Evolutionary conservation across 371 early-diverging fungal species (phyloP), one percentile per base, ranked within the genome.

Genomic region (Mortierella sp.): DNA sequence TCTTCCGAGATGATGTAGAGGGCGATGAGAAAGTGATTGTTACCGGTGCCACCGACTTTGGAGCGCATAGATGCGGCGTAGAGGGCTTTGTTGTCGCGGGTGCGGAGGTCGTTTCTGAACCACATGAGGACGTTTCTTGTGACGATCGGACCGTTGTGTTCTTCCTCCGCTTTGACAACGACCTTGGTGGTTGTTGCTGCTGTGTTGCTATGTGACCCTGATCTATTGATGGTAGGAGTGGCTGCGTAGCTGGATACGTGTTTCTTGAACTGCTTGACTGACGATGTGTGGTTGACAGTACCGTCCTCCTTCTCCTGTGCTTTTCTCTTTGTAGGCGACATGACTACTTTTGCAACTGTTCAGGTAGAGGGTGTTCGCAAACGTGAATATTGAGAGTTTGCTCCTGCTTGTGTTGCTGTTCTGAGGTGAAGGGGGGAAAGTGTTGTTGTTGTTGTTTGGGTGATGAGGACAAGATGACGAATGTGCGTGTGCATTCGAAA

Each of bases 21-120:
- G 0, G 88, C 89, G 29, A 93, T 86, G 27, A 75, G 21, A 14
- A 24, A 65, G n/a, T 71, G 60, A n/a, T 74, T 80, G 29, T 74
- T 80, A 54, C 48, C 60, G 14, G 48, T 46, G 65, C 65, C 65
- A 14, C 81, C 78, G 21, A 78, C 78, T 63, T 77, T 81, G 41
- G 87, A 82, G 14, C 79, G 72, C 79, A 80, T 71, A 1, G 85
- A 76, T 3, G 91, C 90, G 8, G 73, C 78, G 35, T 76, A 76
- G 38, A 92, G 76, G 7, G 91, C 91, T 5, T 76, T 83, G 72
- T 91, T 91, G 74, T 91, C 91, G 16, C 86, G 56, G 11, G 90
- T 54, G 35, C 93, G 83, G 43, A 91, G 82, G 75, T 90, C 91
- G 29, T 83, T 87, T n/a, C 91, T 80, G 71, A 91, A 92, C 93